phyloP scores from a whole-genome alignment of 2,329 filamentous ascomycete species.

The Cladosporium sp. region DNA sequence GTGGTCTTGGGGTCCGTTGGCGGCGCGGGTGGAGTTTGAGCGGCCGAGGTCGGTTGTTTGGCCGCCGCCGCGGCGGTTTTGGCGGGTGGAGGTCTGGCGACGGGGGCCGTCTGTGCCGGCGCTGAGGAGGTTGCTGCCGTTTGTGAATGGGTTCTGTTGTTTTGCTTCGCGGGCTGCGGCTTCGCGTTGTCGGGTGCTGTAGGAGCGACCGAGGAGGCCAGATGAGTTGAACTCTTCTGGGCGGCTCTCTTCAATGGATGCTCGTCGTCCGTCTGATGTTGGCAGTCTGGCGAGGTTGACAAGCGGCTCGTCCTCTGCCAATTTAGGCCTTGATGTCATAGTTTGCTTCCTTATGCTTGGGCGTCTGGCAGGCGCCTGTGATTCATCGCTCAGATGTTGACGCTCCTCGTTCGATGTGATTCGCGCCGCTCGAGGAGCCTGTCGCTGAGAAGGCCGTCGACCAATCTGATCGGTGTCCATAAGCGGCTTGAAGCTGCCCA shows the following conservation, averaged over 20 bases:
- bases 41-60: conserved; percentile 36
- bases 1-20: conserved; percentile 31
- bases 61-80: not conserved
- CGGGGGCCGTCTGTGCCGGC: conserved; percentile 18
- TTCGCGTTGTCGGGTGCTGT: conserved; percentile 41
- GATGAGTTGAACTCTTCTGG: conserved; percentile 39
- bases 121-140: conserved; percentile 54
- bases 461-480: conserved; percentile 57
- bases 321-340: conserved; percentile 21
- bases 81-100: conserved; percentile 11
- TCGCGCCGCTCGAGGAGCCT: conserved; percentile 6
- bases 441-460: conserved; percentile 25
- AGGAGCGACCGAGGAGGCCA: conserved; percentile 45
- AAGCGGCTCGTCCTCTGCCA: conserved; percentile 32
- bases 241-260: conserved; percentile 11
- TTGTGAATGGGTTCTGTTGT: conserved; percentile 43
- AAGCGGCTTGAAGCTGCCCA: conserved; percentile 63
- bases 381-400: conserved; percentile 20
- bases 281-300: conserved; percentile 20
- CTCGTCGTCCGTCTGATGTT: conserved; percentile 1
- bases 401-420: not conserved
- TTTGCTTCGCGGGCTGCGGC: conserved; percentile 33
- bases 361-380: conserved; percentile 12
- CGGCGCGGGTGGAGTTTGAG: conserved; percentile 34
- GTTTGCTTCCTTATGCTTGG: conserved; percentile 25